Conservation (phyloP, 345 rosid genomes). For the Pistacia vera region DNA sequence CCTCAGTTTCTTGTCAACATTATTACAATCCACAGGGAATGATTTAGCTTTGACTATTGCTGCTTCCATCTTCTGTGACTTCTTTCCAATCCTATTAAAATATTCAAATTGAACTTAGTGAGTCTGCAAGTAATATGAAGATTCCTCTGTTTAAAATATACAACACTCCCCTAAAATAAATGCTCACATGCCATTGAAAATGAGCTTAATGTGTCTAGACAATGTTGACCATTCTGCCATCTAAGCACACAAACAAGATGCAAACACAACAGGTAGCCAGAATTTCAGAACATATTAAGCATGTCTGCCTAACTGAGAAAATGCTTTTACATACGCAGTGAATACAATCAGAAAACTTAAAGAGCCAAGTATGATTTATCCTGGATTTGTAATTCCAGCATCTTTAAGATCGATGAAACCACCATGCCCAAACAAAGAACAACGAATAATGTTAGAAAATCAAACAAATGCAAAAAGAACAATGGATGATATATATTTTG, state of each 20-base stretch:
- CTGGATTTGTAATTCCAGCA: conserved; percentile 8
- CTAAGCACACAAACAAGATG: conserved; percentile 5
- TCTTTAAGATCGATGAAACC: not conserved
- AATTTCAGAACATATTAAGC: not conserved
- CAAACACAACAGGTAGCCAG: not conserved
- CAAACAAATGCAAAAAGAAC: not conserved
- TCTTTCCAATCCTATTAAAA: conserved; percentile 64
- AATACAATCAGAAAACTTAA: not conserved
- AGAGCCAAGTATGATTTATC: not conserved
- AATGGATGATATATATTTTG: not conserved
- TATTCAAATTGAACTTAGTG: conserved; percentile 15
- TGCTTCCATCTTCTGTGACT: conserved; percentile 66
- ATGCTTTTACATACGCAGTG: not conserved
- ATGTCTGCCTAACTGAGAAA: not conserved
- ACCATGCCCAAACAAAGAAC: not conserved
- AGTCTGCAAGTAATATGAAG: not conserved
- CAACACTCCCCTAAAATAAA: not conserved
- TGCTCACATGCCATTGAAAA: conserved; percentile 3
- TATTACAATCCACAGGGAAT: conserved; percentile 74
- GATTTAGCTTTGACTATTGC: conserved; percentile 71
- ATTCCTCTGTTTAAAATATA: not conserved
- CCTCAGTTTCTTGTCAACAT: conserved; percentile 89
- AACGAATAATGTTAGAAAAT: not conserved
- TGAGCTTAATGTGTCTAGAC: not conserved
- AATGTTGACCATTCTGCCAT: conserved; percentile 4